Evolutionary conservation across 2,329 filamentous ascomycete species (phyloP).

Genomic region (Cytospora schulzeri): DNA sequence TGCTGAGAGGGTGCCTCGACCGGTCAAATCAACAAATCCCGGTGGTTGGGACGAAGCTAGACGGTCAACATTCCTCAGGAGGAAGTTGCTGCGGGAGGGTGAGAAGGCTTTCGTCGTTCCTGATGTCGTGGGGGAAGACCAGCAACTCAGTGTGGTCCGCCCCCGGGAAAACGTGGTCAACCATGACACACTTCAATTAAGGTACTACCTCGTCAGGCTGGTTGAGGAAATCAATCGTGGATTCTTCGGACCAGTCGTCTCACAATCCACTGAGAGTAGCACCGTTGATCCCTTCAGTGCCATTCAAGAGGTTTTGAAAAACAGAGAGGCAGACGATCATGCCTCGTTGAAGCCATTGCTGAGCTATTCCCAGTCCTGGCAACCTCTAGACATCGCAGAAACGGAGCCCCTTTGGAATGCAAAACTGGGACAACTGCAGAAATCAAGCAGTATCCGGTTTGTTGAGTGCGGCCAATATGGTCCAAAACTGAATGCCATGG

Average conservation of each 20-base stretch:
- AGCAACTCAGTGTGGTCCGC: constrained; percentile 2
- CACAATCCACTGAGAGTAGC: not conserved
- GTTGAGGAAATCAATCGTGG: constrained; percentile 20
- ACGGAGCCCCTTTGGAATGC: constrained; percentile 5
- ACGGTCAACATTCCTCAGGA: constrained; percentile 12
- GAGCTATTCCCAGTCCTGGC: constrained; percentile 9
- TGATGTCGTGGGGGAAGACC: constrained; percentile 7
- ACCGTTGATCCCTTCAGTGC: constrained; percentile 1
- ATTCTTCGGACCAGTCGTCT: not conserved
- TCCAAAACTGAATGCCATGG: not conserved
- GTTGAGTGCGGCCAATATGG: constrained; percentile 11
- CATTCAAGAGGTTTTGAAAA: constrained; percentile 5
- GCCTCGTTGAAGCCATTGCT: constrained; percentile 23
- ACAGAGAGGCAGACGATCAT: constrained; percentile 1
- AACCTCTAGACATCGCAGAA: constrained; percentile 18
- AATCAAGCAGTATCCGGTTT: constrained; percentile 5
- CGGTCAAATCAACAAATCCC: constrained; percentile 20
- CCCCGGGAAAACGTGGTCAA: not conserved
- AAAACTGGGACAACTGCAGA: not conserved
- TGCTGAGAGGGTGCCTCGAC: not conserved
- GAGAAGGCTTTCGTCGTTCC: constrained; percentile 20
- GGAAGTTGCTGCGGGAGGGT: constrained; percentile 16
- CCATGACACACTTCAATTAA: constrained; percentile 8
- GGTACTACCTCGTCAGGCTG: constrained; percentile 14
- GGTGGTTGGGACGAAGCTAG: constrained; percentile 29